Conservation (phyloP, 2,329 filamentous ascomycete species). For the Helotiales sp. region DNA sequence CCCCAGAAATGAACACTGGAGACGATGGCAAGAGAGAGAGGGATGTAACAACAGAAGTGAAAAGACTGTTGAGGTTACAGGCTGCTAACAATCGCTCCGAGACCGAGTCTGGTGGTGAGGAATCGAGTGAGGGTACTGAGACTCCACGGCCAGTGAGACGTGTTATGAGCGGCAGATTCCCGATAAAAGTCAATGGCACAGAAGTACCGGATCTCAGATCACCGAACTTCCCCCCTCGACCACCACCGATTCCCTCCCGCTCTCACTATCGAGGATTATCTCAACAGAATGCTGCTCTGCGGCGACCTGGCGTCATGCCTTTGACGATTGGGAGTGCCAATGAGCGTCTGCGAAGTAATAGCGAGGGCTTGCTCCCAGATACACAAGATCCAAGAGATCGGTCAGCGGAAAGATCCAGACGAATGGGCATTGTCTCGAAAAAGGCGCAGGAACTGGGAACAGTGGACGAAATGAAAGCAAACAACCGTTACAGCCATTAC, state of each 20-base stretch:
- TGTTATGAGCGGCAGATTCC: constrained; percentile 64
- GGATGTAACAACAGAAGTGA: constrained; percentile 59
- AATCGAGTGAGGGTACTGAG: constrained; percentile 73
- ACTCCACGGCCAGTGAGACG: constrained; percentile 71
- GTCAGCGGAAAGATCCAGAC: constrained; percentile 55
- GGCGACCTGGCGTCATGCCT: constrained; percentile 74
- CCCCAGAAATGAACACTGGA: constrained; percentile 53
- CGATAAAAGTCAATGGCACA: constrained; percentile 71
- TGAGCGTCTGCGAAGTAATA: constrained; percentile 67
- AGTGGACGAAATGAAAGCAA: constrained; percentile 60
- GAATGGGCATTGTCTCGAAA: constrained; percentile 64
- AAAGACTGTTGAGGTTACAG: constrained; percentile 56
- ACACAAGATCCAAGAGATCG: constrained; percentile 34
- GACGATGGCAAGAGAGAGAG: constrained; percentile 65
- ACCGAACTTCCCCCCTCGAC: constrained; percentile 64
- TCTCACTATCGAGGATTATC: constrained; percentile 79
- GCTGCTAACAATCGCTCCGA: constrained; percentile 51
- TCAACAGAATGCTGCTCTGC: constrained; percentile 61
- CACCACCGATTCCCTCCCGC: constrained; percentile 77
- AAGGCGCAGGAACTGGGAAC: constrained; percentile 62
- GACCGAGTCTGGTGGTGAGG: constrained; percentile 57
- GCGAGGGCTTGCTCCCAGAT: constrained; percentile 57
- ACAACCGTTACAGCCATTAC: constrained; percentile 63
- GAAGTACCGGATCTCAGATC: constrained; percentile 69
- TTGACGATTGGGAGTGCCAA: constrained; percentile 66